A percentile compares a stretch with the other conserved stretches of the same genome.
phyloP scores from a whole-genome alignment of 225 moss, liverwort and hornwort genomes.

The Asterella californica region DNA sequence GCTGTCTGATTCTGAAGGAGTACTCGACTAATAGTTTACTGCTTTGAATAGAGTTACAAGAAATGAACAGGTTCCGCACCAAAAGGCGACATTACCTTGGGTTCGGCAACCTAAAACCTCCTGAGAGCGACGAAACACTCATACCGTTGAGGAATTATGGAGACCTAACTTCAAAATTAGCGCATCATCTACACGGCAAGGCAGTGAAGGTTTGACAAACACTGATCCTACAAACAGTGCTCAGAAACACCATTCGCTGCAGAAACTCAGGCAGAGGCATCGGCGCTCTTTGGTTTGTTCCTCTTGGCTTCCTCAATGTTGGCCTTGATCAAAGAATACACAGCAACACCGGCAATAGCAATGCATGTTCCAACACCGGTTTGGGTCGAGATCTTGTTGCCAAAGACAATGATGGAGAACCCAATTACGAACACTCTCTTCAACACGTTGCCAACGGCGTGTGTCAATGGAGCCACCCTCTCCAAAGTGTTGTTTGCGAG shows the following conservation, averaged over 20 bases:
- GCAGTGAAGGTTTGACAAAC: slow-evolving; percentile 10
- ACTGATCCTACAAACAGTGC: slow-evolving; percentile 20
- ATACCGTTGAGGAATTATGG: not conserved
- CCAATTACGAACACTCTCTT: slow-evolving; percentile 99
- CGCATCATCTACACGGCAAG: slow-evolving; percentile 23
- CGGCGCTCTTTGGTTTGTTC: slow-evolving; percentile 19
- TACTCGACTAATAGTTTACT: slow-evolving; percentile 30
- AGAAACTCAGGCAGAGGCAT: slow-evolving; percentile 6
- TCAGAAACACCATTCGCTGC: not conserved
- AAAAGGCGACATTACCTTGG: slow-evolving; percentile 23
- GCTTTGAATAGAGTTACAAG: slow-evolving; percentile 33
- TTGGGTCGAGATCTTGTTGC: slow-evolving; percentile 95
- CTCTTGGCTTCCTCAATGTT: slow-evolving; percentile 67
- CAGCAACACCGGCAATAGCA: slow-evolving; percentile 88
- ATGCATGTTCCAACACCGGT: slow-evolving; percentile 86
- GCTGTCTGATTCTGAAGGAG: slow-evolving; percentile 14
- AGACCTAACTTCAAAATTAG: slow-evolving; percentile 14
- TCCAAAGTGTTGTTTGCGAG: slow-evolving; percentile 96
- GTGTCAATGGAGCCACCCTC: slow-evolving; percentile 93
- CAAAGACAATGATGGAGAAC: slow-evolving; percentile 86
- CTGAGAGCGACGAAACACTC: slow-evolving; percentile 3
- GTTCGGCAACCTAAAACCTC: slow-evolving; percentile 18
- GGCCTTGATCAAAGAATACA: slow-evolving; percentile 85
- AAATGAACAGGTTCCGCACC: slow-evolving; percentile 16
- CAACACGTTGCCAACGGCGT: slow-evolving; percentile 94